Conservation (phyloP, 257 asterid genomes). For the Schizonepeta tenuifolia region DNA sequence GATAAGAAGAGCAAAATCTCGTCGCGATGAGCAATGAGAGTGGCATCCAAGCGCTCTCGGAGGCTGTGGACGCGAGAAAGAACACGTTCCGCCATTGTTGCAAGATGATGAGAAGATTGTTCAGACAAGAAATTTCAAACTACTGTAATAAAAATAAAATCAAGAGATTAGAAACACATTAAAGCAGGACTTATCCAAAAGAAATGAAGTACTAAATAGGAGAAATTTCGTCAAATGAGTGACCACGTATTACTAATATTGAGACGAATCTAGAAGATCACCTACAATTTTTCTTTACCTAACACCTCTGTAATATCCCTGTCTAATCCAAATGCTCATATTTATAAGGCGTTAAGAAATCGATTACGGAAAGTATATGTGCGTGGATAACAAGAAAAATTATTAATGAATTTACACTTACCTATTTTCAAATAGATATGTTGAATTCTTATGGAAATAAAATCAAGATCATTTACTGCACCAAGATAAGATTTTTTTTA, state of each 20-base stretch:
- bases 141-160: neutral
- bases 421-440: neutral
- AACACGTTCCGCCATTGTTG: constrained; percentile 87
- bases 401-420: neutral
- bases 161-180: neutral
- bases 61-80: constrained; percentile 91
- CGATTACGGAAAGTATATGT: constrained; percentile 3
- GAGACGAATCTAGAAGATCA: constrained; percentile 36
- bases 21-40: constrained; percentile 78
- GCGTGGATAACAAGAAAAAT: constrained; percentile 42
- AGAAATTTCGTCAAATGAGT: constrained; percentile 37
- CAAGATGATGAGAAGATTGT: constrained; percentile 5
- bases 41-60: constrained; percentile 86
- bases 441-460: neutral
- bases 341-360: constrained; percentile 6
- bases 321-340: constrained; percentile 35
- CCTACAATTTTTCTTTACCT: constrained; percentile 30
- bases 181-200: constrained; percentile 32
- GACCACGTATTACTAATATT: constrained; percentile 22
- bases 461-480: neutral
- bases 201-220: neutral
- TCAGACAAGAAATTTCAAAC: constrained; percentile 15
- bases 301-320: constrained; percentile 27
- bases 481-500: neutral
- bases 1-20: constrained; percentile 70